These are phyloP conservation scores for Termitomyces eurrhizus DNA, from an alignment of 768 basidiomycete genomes.

Conservation along the genomic window DNA sequence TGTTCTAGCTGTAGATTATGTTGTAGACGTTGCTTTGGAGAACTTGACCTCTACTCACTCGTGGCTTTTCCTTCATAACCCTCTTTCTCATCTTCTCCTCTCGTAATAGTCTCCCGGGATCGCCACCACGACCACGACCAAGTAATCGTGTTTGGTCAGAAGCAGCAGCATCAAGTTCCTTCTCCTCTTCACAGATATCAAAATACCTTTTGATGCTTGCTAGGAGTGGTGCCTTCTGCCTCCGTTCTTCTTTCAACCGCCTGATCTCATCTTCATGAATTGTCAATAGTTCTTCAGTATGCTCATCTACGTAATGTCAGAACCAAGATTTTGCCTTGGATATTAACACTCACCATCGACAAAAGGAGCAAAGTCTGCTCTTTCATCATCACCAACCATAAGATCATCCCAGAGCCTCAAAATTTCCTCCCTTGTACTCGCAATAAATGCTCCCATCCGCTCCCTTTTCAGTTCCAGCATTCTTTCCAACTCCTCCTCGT, in stretches of 20 bases:
- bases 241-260: constrained; percentile 78
- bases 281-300: constrained; percentile 81
- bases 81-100: constrained; percentile 98
- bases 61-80: constrained; percentile 88
- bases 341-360: constrained; percentile 60
- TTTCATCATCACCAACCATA: constrained; percentile 81
- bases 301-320: constrained; percentile 54
- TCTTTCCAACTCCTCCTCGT: constrained; percentile 85
- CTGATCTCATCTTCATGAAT: constrained; percentile 85
- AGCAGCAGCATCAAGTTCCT: constrained; percentile 78
- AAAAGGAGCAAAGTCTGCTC: constrained; percentile 76
- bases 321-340: neutral
- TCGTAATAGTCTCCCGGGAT: constrained; percentile 80
- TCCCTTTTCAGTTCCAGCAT: constrained; percentile 89
- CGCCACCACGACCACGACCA: constrained; percentile 79
- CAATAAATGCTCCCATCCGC: constrained; percentile 82
- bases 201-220: constrained; percentile 83
- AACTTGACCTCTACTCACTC: constrained; percentile 48
- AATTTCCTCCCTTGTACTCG: constrained; percentile 79
- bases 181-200: constrained; percentile 86
- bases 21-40: neutral
- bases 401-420: constrained; percentile 79
- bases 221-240: constrained; percentile 72
- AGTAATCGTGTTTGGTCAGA: constrained; percentile 79
- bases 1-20: constrained; percentile 66